Conservation (phyloP, 805 yeast species). For the Saturnispora silvae region DNA sequence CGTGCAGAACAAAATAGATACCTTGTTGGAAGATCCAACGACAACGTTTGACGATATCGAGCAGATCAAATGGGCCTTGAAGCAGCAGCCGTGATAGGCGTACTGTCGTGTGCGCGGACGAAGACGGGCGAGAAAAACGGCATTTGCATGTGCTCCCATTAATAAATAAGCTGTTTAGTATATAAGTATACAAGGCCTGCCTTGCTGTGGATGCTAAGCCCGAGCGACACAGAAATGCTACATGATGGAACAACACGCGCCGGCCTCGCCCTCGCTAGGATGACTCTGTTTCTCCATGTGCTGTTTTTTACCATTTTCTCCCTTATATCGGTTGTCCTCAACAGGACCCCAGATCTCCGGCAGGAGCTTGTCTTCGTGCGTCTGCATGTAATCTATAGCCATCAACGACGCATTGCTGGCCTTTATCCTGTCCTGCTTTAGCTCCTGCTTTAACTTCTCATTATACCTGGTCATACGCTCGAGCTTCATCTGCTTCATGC, state of each 20-base stretch:
- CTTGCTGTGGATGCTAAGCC: background rate
- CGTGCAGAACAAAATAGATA: conserved; percentile 27
- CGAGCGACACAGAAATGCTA: conserved; percentile 6
- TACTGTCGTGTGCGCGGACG: too few relatives aligned
- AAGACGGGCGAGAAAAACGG: too few relatives aligned
- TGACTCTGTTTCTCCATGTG: too few relatives aligned
- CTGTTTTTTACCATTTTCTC: conserved; percentile 26
- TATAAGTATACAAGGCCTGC: too few relatives aligned
- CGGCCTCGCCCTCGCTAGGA: background rate
- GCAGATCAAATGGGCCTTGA: background rate
- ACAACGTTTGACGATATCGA: background rate
- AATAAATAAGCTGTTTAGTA: too few relatives aligned
- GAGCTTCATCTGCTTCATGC: conserved; percentile 37
- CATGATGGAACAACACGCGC: conserved; percentile 23
- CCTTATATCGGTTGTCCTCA: conserved; percentile 11
- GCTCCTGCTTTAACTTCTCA: conserved; percentile 37
- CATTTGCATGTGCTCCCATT: too few relatives aligned
- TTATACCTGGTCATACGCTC: conserved; percentile 52
- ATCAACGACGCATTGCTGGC: conserved; percentile 50
- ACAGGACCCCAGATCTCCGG: conserved; percentile 32
- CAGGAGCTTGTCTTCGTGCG: conserved; percentile 37
- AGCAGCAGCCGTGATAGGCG: too few relatives aligned
- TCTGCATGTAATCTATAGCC: conserved; percentile 33
- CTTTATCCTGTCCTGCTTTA: conserved; percentile 47
- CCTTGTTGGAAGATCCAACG: background rate